Evolutionary conservation across 768 basidiomycete species (phyloP).

Genomic region (Lentinula lateritia): DNA sequence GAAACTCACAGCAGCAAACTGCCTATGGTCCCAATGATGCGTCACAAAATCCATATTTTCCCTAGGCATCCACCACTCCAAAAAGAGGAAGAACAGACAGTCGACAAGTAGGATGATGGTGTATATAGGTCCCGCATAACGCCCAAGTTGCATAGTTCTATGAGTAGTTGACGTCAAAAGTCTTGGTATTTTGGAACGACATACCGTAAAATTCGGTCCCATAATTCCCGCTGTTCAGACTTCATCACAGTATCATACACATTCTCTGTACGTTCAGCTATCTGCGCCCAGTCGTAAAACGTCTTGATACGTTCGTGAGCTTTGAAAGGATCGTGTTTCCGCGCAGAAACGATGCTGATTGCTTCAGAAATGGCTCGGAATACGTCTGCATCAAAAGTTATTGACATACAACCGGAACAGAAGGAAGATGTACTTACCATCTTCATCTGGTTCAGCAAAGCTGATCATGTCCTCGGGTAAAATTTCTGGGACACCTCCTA

Average conservation of each 20-base stretch:
- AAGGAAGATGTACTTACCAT: conserved; percentile 51
- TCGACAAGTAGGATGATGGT: conserved; percentile 85
- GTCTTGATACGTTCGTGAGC: conserved; percentile 75
- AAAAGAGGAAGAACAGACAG: conserved; percentile 77
- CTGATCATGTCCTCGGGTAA: conserved; percentile 93
- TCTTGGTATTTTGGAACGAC: not conserved
- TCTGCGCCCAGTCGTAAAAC: conserved; percentile 85
- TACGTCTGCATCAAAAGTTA: conserved; percentile 50
- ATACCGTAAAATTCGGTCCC: conserved; percentile 73
- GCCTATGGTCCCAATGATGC: conserved; percentile 50
- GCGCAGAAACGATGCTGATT: conserved; percentile 59
- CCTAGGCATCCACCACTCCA: conserved; percentile 83
- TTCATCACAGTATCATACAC: conserved; percentile 73
- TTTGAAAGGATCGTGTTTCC: conserved; percentile 64
- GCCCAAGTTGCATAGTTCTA: conserved; percentile 75
- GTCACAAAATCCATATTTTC: conserved; percentile 72
- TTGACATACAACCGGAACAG: not conserved
- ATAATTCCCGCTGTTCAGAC: conserved; percentile 61
- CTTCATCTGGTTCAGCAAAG: conserved; percentile 90
- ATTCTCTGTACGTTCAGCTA: conserved; percentile 73
- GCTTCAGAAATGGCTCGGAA: conserved; percentile 80
- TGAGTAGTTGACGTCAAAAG: not conserved
- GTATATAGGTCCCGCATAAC: conserved; percentile 82
- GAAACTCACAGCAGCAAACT: conserved; percentile 30
- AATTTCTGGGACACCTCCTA: conserved; percentile 95